phyloP scores from a whole-genome alignment of 257 asterid genomes.

The Orobanche coerulescens region DNA sequence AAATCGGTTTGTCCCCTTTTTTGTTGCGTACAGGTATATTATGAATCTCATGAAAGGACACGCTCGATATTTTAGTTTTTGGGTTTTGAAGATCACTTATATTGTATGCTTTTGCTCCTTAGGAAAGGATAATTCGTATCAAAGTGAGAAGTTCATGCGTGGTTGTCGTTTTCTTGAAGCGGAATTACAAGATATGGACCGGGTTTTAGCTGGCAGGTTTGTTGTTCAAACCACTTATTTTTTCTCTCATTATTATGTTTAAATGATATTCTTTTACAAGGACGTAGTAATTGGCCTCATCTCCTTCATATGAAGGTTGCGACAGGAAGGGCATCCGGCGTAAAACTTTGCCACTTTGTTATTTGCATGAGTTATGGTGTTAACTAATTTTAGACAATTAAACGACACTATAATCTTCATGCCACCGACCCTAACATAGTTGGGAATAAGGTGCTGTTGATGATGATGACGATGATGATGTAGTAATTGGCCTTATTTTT shows the following conservation, averaged over 20 bases:
- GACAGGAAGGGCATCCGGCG: no score
- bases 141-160: conserved; percentile 81
- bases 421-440: no score
- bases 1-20: conserved; percentile 68
- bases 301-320: no score
- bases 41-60: background rate
- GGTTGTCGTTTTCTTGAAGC: conserved; percentile 98
- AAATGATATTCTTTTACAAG: background rate
- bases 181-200: conserved; percentile 91
- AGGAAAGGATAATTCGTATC: conserved; percentile 69
- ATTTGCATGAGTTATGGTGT: no score
- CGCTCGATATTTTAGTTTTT: background rate
- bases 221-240: background rate
- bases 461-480: no score
- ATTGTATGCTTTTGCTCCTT: conserved; percentile 20
- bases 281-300: background rate
- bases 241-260: background rate
- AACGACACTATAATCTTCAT: no score
- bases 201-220: conserved; percentile 78
- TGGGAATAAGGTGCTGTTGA: no score
- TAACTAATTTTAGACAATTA: no score
- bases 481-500: background rate
- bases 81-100: conserved; percentile 16
- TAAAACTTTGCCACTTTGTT: no score
- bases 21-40: conserved; percentile 67